These are phyloP conservation scores for Dalbergia cochinchinensis DNA, from an alignment of 306 rosid species.

Conservation along the genomic window DNA sequence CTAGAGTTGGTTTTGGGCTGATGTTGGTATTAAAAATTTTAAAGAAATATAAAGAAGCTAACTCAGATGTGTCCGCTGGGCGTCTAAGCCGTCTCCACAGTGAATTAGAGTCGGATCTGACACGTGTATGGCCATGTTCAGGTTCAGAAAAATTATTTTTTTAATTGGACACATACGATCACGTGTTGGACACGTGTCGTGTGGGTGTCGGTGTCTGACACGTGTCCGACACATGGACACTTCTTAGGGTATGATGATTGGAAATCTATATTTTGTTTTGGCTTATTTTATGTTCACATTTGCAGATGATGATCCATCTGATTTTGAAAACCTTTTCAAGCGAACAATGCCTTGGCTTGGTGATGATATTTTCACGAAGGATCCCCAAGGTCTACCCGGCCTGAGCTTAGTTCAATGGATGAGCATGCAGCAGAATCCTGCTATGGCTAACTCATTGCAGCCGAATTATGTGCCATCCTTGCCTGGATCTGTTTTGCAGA, in stretches of 20 bases:
- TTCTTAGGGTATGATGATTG: background rate
- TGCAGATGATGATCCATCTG: conserved; percentile 81
- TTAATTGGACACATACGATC: too few relatives aligned
- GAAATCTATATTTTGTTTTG: conserved; percentile 19
- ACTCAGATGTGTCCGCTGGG: too few relatives aligned
- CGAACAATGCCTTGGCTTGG: conserved; percentile 93
- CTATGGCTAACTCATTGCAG: conserved; percentile 71
- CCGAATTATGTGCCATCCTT: conserved; percentile 71
- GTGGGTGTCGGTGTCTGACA: too few relatives aligned
- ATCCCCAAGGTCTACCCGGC: conserved; percentile 80
- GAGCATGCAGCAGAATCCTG: conserved; percentile 91
- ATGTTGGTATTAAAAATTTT: too few relatives aligned
- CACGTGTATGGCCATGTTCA: too few relatives aligned
- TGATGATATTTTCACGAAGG: conserved; percentile 84
- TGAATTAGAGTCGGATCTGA: too few relatives aligned
- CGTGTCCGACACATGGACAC: too few relatives aligned
- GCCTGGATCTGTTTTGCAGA: conserved; percentile 72
- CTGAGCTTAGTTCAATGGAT: conserved; percentile 97
- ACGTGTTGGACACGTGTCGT: too few relatives aligned
- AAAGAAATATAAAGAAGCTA: too few relatives aligned
- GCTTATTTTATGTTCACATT: conserved; percentile 26
- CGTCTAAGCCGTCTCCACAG: too few relatives aligned
- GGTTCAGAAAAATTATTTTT: too few relatives aligned
- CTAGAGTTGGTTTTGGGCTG: too few relatives aligned
- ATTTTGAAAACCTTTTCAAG: conserved; percentile 74